Base-by-base conservation (phyloP, 2,329 filamentous ascomycete genomes). In the Sporothrix sp. region DNA sequence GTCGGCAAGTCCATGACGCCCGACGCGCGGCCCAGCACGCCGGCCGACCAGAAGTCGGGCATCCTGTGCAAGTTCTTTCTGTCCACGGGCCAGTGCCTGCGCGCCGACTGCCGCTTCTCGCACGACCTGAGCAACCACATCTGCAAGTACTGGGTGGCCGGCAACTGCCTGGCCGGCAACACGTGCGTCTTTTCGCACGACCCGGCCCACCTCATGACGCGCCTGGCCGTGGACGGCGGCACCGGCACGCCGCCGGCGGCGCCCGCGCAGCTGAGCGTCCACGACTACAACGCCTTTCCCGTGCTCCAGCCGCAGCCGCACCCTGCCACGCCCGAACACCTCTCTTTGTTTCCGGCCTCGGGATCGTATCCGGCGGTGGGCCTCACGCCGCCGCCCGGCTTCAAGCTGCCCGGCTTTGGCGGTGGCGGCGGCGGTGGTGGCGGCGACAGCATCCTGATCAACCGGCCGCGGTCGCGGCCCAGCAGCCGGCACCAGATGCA, bases 121-220 rank as follows among this genome's bases (percentile, higher is more conserved):
- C 93, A 98, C 66, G 91, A 98, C 65, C 77, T 95, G 39, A 95
- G 87, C 63, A 94, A 87, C 62, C 93, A 96, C 61, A 78, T 98
- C 55, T 98, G 93, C 90, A 97, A 97, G 87, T 94, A 97, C 65
- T 98, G 90, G 87, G 77, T 98, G 48, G 88, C 88, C 70, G 93
- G 93, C 1, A 96, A 91, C 61, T 98, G 93, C 64, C 76, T 98
- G 30, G 93, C 93, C 18, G 91, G 93, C 32, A 84, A 89, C 52
- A 90, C 88, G 3, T 98, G 93, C 66, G 87, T 95, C 53, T 98
- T 98, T 70, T 97, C 91, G 13, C 93, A 98, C 66, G 93, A 98
- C 60, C 93, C 93, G 2, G 81, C 89, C 1, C 80, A 88, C 58
- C 76, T 96, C 13, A 81, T 95, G 69, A 88, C 84, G 61, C 86